A percentile compares a stretch with the other conserved stretches of the same genome.
Evolutionary conservation across 2,329 filamentous ascomycete genomes (phyloP).

Genomic region (Calonectria hawksworthii): DNA sequence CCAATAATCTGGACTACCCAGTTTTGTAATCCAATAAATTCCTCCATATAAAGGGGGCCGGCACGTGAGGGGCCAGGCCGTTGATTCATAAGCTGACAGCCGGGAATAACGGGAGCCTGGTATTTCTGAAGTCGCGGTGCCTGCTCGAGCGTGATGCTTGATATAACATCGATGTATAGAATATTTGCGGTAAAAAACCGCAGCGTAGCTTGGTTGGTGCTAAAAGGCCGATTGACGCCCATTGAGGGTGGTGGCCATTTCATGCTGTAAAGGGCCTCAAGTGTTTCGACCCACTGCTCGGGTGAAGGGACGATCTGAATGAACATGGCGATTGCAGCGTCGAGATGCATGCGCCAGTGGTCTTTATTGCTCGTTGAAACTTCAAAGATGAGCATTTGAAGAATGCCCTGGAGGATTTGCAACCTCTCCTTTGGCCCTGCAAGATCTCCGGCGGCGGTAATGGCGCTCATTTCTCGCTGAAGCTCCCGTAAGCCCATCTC

Average conservation of each 20-base stretch:
- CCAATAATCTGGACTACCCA: constrained; percentile 69
- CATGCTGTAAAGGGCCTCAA: constrained; percentile 49
- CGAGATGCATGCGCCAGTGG: constrained; percentile 65
- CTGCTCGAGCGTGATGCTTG: constrained; percentile 60
- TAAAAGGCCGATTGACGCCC: constrained; percentile 54
- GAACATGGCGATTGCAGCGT: constrained; percentile 65
- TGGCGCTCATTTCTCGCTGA: constrained; percentile 56
- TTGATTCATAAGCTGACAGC: constrained; percentile 39
- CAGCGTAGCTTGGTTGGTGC: constrained; percentile 61
- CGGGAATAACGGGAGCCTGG: constrained; percentile 56
- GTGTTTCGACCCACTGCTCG: constrained; percentile 53
- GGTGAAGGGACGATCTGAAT: constrained; percentile 58
- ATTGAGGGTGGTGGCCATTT: constrained; percentile 53
- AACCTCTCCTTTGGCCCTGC: constrained; percentile 52
- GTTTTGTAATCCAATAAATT: constrained; percentile 69
- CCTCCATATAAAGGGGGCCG: constrained; percentile 59
- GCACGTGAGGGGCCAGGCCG: constrained; percentile 37
- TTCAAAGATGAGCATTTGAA: constrained; percentile 69
- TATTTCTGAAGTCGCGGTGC: constrained; percentile 59
- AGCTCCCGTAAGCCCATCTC: constrained; percentile 60
- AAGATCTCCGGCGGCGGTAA: constrained; percentile 49
- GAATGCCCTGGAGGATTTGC: constrained; percentile 63
- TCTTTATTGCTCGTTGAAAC: constrained; percentile 59
- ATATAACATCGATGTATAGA: constrained; percentile 64
- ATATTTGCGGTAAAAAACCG: constrained; percentile 63